These are phyloP conservation scores for Cyberlindnera galapagoensis DNA, from an alignment of 805 yeast species.

Conservation along the genomic window DNA sequence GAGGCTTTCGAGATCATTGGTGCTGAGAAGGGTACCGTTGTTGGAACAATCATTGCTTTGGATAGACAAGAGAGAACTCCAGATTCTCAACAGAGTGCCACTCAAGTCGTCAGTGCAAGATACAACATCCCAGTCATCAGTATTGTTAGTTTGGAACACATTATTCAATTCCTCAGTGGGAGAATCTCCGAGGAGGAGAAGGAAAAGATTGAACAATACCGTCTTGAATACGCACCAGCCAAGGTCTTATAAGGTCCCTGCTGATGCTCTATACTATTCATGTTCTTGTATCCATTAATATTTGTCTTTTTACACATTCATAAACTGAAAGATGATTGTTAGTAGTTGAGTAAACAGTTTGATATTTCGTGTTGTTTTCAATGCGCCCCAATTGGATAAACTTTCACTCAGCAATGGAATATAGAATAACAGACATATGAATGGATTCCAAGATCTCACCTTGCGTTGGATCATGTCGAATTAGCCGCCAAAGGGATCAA, in stretches of 20 bases:
- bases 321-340: no score
- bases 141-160: slow-evolving; percentile 71
- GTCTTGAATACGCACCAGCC: slow-evolving; percentile 30
- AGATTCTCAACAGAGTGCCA: slow-evolving; percentile 65
- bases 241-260: slow-evolving; percentile 8
- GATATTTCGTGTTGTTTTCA: no score
- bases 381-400: no score
- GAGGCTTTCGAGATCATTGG: slow-evolving; percentile 83
- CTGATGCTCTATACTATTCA: no score
- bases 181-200: slow-evolving; percentile 54
- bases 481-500: no score
- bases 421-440: no score
- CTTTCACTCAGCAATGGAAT: no score
- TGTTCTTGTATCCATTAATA: no score
- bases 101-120: slow-evolving; percentile 66
- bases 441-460: no score
- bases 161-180: slow-evolving; percentile 54
- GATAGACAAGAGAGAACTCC: slow-evolving; percentile 90
- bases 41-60: slow-evolving; percentile 83
- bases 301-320: no score
- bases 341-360: no score
- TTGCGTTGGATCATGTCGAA: no score
- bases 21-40: slow-evolving; percentile 63
- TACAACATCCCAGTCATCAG: slow-evolving; percentile 78
- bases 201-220: slow-evolving; percentile 51